Conservation (phyloP, 1,139 yeast species). For the Yamadazyma sp. region DNA sequence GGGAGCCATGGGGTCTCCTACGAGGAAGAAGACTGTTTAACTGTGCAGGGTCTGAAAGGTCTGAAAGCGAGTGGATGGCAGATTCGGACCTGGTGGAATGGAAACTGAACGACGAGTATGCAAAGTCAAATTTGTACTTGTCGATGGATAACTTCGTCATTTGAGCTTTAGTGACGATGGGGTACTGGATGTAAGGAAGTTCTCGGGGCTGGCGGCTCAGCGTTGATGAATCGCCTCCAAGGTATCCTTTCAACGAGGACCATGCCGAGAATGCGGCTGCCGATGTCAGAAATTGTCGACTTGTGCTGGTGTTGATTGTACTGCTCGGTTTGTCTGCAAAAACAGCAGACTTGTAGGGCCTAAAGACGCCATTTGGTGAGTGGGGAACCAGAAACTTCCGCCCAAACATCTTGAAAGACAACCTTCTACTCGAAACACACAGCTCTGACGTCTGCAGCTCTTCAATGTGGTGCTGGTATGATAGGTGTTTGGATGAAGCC, state of each 20-base stretch:
- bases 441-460: no score
- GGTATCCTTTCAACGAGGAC: background rate
- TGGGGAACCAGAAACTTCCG: no score
- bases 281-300: background rate
- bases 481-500: background rate
- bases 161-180: conserved; percentile 42
- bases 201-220: conserved; percentile 6
- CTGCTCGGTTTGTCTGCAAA: background rate
- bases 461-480: background rate
- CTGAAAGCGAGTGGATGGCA: conserved; percentile 50
- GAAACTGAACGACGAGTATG: conserved; percentile 50
- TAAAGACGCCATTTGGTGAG: no score
- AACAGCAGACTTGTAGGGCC: background rate
- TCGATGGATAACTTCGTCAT: conserved; percentile 38
- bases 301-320: background rate
- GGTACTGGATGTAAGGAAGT: conserved; percentile 44
- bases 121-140: conserved; percentile 45
- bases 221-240: background rate
- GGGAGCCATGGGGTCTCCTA: conserved; percentile 55
- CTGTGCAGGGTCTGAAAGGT: conserved; percentile 51
- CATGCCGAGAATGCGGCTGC: background rate
- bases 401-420: no score
- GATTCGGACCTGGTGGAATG: conserved; percentile 44
- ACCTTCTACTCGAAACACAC: no score
- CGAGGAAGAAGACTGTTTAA: conserved; percentile 49